These are phyloP conservation scores for Tephrocybe sp. DNA, from an alignment of 768 basidiomycete genomes.

Conservation along the genomic window DNA sequence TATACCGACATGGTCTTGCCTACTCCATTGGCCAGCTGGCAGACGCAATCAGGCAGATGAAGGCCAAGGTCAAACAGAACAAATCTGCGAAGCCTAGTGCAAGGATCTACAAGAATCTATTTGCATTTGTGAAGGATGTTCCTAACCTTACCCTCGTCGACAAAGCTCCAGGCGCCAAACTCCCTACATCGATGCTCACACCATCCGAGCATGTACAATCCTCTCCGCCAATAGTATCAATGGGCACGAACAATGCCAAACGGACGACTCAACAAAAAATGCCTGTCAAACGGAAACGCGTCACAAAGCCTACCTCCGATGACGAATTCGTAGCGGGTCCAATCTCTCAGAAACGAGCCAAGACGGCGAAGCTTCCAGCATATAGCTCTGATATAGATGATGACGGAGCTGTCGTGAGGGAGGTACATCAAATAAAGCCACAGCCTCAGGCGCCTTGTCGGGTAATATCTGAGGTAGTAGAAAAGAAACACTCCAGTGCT, in stretches of 20 bases:
- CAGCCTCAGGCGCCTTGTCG: neutral
- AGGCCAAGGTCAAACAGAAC: slow-evolving; percentile 1
- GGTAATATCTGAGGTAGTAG: neutral
- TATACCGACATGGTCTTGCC: slow-evolving; percentile 31
- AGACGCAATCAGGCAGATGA: slow-evolving; percentile 38
- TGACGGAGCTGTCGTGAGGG: slow-evolving; percentile 2
- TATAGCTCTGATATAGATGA: slow-evolving; percentile 4
- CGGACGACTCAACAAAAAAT: neutral
- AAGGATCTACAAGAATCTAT: slow-evolving; percentile 8
- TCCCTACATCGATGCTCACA: neutral
- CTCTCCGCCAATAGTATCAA: neutral
- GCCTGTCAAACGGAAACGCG: slow-evolving; percentile 7
- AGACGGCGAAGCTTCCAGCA: neutral
- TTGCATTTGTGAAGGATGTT: slow-evolving; percentile 11
- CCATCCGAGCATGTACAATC: neutral
- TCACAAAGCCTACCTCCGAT: neutral
- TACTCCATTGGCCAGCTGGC: slow-evolving; percentile 41
- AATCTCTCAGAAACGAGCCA: neutral
- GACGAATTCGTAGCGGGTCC: neutral
- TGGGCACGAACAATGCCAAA: neutral
- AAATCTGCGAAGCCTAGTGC: slow-evolving; percentile 1
- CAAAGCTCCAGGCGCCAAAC: neutral
- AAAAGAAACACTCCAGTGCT: neutral
- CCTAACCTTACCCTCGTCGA: neutral
- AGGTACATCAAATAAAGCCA: neutral